Base-by-base conservation (phyloP, 2,329 filamentous ascomycete genomes). In the Colletotrichum godetiae region DNA sequence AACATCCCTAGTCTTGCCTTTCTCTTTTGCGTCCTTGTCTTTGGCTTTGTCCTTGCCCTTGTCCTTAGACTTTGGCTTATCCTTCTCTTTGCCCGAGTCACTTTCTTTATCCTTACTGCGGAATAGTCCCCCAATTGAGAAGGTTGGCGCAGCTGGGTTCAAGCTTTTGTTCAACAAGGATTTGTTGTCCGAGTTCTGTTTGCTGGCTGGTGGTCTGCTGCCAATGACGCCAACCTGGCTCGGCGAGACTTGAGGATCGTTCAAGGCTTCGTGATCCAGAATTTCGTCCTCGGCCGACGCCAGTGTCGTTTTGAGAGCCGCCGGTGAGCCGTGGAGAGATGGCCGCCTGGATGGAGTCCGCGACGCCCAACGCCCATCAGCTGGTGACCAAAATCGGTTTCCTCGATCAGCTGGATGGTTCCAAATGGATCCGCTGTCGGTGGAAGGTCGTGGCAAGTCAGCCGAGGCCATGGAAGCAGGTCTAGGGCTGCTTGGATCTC, bases 71-170 rank as follows among this genome's bases (percentile, higher is more conserved):
- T 79, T 80, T 24, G 79, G 78, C 75, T 83, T 81, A 27, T 80
- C 80, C 68, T 81, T 81, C 35, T 80, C 79, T 24, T 78, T 79
- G 66, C 75, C 75, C 10, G 68, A 59, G 37, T 82, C 80, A 64
- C 82, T 84, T 80, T 74, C 82, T 74, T 77, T 83, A 19, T 79
- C 76, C 74, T 84, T 86, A 35, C 80, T 81, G 5, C 88, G 86
- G 77, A 91, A 90, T 72, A 97, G 90, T 49, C 92, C 89, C 11
- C 89, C 92, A 82, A 93, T 96, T 8, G 62, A 65, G 80, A 98
- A 98, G 0, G 93, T 94, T 10, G 95, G 95, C 0, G 96, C 97
- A 7, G 94, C 90, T 8, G 97, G 97, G 78, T 99, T 98, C 33
- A 98, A 88, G 78, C 82, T 92, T 84, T 81, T 91, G 82, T 79